Evolutionary conservation across 2,329 filamentous ascomycete genomes (phyloP), one percentile per base, ranked within the genome.

Genomic region (Trichoderma simmonsii): DNA sequence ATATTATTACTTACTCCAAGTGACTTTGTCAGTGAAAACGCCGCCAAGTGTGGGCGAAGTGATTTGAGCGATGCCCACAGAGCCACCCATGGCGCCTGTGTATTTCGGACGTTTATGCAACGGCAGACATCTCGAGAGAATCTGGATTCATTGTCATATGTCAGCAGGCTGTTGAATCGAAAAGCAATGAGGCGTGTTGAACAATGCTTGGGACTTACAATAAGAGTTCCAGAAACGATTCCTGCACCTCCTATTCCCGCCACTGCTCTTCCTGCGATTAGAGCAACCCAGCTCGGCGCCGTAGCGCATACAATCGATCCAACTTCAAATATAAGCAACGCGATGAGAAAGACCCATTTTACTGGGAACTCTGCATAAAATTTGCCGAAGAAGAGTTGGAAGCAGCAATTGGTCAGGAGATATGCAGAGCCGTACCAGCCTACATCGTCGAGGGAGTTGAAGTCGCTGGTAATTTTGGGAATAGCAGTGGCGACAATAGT

Each of bases 391-490:
- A 48, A 21, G 43, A 48, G 43, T 48, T 48, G 43, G 18, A 48
- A 48, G 18, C 43, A 48, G 43, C 43, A 48, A 48, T 48, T 48
- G 4, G 43, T 48, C 0, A 48, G 43, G n/a, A 48, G 43, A 18
- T 48, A 48, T 48, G 43, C 43, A 4, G 43, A 48, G 18, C 43
- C 43, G 14, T 48, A 48, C 43, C 43, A 48, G 18, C 43, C 43
- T 1, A 48, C 43, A 48, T 48, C 43, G 9, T 48, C 43, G n/a
- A 48, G 43, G 43, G 43, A 48, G 43, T 48, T 48, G n/a, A 48
- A 48, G 43, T 48, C 18, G 65, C 78, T 74, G 6, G 78, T 78
- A 54, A 81, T 81, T n/a, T 77, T 77, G 6, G 80, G 81, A 59
- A 81, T 78, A 6, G 81, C 80, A 15, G 64, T 65, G 6, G 62